Conservation (phyloP, 208 protist species). For the Herpetomonas samuelpessoai region DNA sequence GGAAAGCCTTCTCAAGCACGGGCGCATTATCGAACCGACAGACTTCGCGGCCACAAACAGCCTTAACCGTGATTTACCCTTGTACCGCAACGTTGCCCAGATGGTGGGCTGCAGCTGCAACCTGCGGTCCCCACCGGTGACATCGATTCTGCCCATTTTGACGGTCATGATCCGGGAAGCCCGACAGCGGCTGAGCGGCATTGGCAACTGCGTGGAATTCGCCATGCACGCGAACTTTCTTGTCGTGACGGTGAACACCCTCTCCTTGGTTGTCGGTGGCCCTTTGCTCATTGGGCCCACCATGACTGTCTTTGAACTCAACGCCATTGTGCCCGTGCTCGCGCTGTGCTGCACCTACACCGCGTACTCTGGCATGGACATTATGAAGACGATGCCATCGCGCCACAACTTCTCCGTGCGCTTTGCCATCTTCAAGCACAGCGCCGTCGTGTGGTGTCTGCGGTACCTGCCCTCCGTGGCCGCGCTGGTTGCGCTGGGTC, state of each 20-base stretch:
- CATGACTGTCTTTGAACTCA: conserved; percentile 75
- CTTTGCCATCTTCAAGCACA: conserved; percentile 77
- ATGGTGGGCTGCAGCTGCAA: conserved; percentile 81
- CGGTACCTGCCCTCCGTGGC: conserved; percentile 71
- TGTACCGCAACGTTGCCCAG: conserved; percentile 86
- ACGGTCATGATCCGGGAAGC: conserved; percentile 82
- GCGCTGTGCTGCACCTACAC: conserved; percentile 80
- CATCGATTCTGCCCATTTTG: conserved; percentile 79
- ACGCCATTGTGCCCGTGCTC: conserved; percentile 79
- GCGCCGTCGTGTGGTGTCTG: conserved; percentile 70
- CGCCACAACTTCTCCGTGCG: conserved; percentile 86
- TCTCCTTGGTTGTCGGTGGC: conserved; percentile 49
- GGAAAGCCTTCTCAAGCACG: conserved; percentile 49
- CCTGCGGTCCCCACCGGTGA: conserved; percentile 63
- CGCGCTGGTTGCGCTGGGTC: conserved; percentile 59
- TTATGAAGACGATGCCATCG: conserved; percentile 83
- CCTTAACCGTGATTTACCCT: conserved; percentile 66
- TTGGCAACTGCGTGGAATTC: conserved; percentile 84
- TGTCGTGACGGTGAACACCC: conserved; percentile 59
- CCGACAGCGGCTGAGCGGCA: conserved; percentile 75
- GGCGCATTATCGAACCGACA: conserved; percentile 65
- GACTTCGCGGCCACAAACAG: conserved; percentile 51
- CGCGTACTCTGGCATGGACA: conserved; percentile 74
- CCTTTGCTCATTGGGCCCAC: conserved; percentile 70
- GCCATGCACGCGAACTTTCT: conserved; percentile 79